Evolutionary conservation across 164 flowering plant species (phyloP), one percentile per base, ranked within the genome.

Genomic region (Vitis rotundifolia): DNA sequence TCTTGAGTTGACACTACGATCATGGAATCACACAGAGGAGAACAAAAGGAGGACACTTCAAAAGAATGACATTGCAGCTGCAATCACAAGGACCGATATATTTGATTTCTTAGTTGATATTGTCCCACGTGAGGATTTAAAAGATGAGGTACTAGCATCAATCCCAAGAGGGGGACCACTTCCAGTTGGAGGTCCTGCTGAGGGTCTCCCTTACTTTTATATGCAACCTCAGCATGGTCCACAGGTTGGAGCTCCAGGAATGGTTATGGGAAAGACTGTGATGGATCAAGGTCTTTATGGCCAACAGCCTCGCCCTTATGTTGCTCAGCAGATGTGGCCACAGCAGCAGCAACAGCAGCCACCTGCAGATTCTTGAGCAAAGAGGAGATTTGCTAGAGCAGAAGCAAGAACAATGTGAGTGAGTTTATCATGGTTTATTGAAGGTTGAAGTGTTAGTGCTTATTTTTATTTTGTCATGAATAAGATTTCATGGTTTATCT

Each of bases 1-100:
- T 56, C 79, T 87, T 18, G 96, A 90, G 75, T 63, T 90, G 72
- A 90, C 96, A 5, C 64, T 90, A 51, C 81, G 95, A 8, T 85
- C 96, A 12, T 90, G 96, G 92, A 86, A 81, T 59, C 91, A 87
- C 76, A 85, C 96, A 0, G 96, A 90, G 75, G 96, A 90, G 79
- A 90, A 84, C 78, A 90, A 87, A 64, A 78, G 96, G 79, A 75
- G 91, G 72, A 91, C 96, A 1, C 90, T 91, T 14, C 93, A 88
- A 77, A 91, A 89, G 76, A 88, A 86, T 73, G 96, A 91, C 78
- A 91, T 91, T 74, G 92, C 96, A 11, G 90, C 93, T 9, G 93
- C 96, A 6, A 89, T 91, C 31, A 85, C 91, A 11, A 78, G 90
- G 80, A 89, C 90, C 5, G 93, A 91, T 63, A 86, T 88, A 55